Base-by-base conservation (phyloP, 2,329 filamentous ascomycete genomes). In the Diaporthe destruens region DNA sequence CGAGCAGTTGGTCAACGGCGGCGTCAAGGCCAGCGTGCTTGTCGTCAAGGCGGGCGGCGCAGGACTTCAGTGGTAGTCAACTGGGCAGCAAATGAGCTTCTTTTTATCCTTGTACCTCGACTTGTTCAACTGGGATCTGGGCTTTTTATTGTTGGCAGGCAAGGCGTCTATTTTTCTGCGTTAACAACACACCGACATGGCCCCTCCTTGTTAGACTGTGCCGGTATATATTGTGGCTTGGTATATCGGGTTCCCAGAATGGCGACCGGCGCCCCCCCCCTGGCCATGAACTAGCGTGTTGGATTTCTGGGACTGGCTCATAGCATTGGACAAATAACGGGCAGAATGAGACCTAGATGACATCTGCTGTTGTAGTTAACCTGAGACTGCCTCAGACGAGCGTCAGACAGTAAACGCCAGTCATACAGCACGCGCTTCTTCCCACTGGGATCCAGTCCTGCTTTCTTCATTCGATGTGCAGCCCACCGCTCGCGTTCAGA, bases 1-100 rank as follows among this genome's bases (percentile, higher is more conserved):
- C 12, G 88, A 91, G 79, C 85, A 86, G 71, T 81, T 92, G n/a
- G 86, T 90, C 55, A 85, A 86, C 67, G 85, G 85, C 56, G 87
- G 86, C 16, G 81, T 93, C n/a, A 87, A 86, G 75, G 89, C 91
- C 0, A 94, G 92, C 32, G 57, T 75, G 56, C 44, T 75, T 59
- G 72, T 75, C 29, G 54, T 82, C 36, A 81, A 82, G 65, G 74
- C 74, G 25, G 74, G 74, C 23, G 74, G 74, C n/a, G 65, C 55
- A 49, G 74, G 69, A 9, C 47, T 66, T 59, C 25, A 34, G 25
- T 44, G 59, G 71, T 71, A 36, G 39, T 12, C 23, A 47, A 55
- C 6, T 29, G 6, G 32, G 2, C 16, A 6, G 32, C 25, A 69
- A 29, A 44, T 32, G 12, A 8, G 20, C 29, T 51, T 25, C 8